phyloP scores from a whole-genome alignment of 306 rosid species.

The Dryas octopetala region DNA sequence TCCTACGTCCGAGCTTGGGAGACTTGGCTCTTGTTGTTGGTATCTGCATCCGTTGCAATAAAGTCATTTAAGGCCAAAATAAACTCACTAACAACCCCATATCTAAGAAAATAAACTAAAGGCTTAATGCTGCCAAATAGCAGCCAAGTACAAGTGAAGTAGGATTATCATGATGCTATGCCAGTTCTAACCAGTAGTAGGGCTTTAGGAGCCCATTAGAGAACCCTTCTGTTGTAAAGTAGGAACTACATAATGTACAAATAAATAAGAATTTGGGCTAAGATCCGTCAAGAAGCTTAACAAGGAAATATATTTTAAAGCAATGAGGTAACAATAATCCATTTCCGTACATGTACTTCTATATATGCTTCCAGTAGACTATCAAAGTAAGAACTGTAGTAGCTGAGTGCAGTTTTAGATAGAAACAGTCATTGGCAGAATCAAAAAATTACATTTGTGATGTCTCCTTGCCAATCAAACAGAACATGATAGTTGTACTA shows the following conservation, averaged over 20 bases:
- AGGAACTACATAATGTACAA: too few species aligned
- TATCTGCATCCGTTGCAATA: conserved; percentile 52
- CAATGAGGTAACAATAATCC: neutral
- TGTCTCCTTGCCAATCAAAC: neutral
- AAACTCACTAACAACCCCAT: conserved; percentile 15
- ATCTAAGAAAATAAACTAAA: neutral
- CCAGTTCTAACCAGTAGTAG: neutral
- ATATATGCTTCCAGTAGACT: neutral
- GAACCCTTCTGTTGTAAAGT: too few species aligned
- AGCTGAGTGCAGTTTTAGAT: neutral
- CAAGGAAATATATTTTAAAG: neutral
- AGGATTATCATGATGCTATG: neutral
- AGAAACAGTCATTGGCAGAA: neutral
- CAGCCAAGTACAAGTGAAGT: neutral
- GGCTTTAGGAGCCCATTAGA: neutral
- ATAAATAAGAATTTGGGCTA: too few species aligned
- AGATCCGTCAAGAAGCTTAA: neutral
- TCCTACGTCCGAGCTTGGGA: conserved; percentile 95
- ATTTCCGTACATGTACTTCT: neutral
- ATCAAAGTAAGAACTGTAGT: neutral
- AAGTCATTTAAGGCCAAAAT: neutral
- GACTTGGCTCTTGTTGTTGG: conserved; percentile 98
- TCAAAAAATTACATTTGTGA: neutral
- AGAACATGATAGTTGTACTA: neutral
- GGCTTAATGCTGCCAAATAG: neutral